Base-by-base conservation (phyloP, 2,329 filamentous ascomycete species). In the Fusarium sarcochroum region DNA sequence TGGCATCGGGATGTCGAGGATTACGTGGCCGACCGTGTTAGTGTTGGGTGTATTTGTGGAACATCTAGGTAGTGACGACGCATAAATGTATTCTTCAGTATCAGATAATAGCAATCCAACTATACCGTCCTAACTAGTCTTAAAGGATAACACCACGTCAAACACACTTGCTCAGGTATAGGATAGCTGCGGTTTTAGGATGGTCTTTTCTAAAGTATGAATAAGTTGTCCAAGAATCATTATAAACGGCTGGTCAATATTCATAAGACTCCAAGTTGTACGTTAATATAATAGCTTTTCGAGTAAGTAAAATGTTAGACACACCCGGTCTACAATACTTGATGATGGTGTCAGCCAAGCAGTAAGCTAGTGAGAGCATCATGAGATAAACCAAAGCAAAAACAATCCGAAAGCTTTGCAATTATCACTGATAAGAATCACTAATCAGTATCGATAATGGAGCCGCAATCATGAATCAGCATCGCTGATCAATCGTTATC, bases 381-480 rank as follows among this genome's bases (percentile, higher is more conserved):
- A 58, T 11, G 17, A 23, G 13, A 30, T 41, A 52, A n/a, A 48
- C n/a, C 32, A 38, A 7, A 21, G 30, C 27, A 32, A 30, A 11
- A 11, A 17, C 18, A 18, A 48, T 27, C 44, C 55, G 38, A 20
- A 38, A 21, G 35, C 18, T 40, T 20, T n/a, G 18, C 11, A 5
- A 7, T 32, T 13, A 45, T 45, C 42, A 40, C 21, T 9, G 27
- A 58, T 27, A 57, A 50, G 32, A 63, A 49, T 52, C 38, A 63
- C 45, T 58, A 38, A 63, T 51, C 25, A 23, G 41, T 17, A 46
- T 44, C 23, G 32, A 37, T 42, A n/a, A 51, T 34, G 35, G 63
- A 67, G 66, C 44, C 53, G n/a, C 45, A 53, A 23, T 34, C 30
- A 67, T 48, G 59, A 56, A 70, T 52, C 52, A 67, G 62, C 46